A percentile compares a stretch with the other conserved stretches of the same genome.
Conservation (phyloP, 164 flowering plant genomes). For the Tinospora cordifolia region DNA sequence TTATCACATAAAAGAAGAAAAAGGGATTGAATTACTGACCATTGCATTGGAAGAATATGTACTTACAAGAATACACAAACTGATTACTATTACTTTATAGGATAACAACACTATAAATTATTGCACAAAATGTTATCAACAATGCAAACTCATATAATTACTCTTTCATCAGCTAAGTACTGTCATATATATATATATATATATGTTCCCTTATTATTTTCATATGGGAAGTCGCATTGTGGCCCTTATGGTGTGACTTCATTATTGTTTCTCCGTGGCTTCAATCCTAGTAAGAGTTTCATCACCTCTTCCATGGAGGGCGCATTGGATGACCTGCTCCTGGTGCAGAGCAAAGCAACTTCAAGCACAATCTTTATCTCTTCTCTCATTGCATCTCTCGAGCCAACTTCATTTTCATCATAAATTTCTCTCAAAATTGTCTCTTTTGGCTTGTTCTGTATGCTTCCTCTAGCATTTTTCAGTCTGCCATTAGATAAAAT, state of each 20-base stretch:
- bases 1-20: too few species aligned
- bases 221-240: not conserved
- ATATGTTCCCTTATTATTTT: not conserved
- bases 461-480: slow-evolving; percentile 33
- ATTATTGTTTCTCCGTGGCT: slow-evolving; percentile 9
- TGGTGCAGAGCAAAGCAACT: slow-evolving; percentile 62
- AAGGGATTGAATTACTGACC: too few species aligned
- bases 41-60: too few species aligned
- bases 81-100: not conserved
- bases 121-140: not conserved
- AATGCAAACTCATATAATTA: slow-evolving; percentile 4
- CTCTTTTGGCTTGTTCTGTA: slow-evolving; percentile 43
- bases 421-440: slow-evolving; percentile 45
- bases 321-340: slow-evolving; percentile 42
- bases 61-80: too few species aligned
- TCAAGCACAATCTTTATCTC: slow-evolving; percentile 55
- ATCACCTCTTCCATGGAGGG: slow-evolving; percentile 68
- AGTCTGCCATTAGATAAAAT: slow-evolving; percentile 60
- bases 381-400: slow-evolving; percentile 26
- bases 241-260: slow-evolving; percentile 1
- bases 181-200: not conserved
- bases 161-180: not conserved
- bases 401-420: slow-evolving; percentile 35
- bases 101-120: not conserved
- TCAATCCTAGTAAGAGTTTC: slow-evolving; percentile 49